Evolutionary conservation across 768 basidiomycete genomes (phyloP).

Genomic region (Boletellus ananas): DNA sequence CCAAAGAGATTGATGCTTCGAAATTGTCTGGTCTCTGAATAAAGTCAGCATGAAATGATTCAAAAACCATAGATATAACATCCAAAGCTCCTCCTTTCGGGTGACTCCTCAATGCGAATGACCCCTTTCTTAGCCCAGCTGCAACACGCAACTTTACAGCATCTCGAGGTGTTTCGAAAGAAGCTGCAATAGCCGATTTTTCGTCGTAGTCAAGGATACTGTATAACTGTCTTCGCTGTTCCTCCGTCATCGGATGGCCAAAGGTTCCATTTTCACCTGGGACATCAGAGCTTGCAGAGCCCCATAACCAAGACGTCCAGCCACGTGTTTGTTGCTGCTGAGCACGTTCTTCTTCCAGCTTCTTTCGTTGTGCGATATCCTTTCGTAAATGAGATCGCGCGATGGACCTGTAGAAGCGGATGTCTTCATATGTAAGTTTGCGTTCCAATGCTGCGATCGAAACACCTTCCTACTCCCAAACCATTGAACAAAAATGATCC

Average conservation of each 20-base stretch:
- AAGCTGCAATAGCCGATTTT: constrained; percentile 64
- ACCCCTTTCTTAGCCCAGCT: constrained; percentile 81
- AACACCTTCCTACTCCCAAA: constrained; percentile 42
- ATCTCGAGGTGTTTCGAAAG: constrained; percentile 71
- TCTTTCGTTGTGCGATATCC: constrained; percentile 66
- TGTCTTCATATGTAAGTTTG: constrained; percentile 89
- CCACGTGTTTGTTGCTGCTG: constrained; percentile 50
- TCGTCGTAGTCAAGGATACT: constrained; percentile 92
- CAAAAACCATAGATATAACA: constrained; percentile 83
- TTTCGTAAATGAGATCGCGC: constrained; percentile 85
- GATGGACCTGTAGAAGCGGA: constrained; percentile 95
- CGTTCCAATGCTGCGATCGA: constrained; percentile 65
- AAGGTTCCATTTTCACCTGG: constrained; percentile 54
- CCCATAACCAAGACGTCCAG: constrained; percentile 83
- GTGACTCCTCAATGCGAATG: constrained; percentile 76
- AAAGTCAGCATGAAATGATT: constrained; percentile 79
- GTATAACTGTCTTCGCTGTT: constrained; percentile 87
- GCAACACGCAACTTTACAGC: constrained; percentile 73
- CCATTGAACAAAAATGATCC: background rate
- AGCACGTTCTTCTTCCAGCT: constrained; percentile 65
- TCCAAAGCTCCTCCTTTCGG: constrained; percentile 62
- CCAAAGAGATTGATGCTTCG: constrained; percentile 79
- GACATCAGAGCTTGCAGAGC: constrained; percentile 42
- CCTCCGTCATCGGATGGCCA: constrained; percentile 74
- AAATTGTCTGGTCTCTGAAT: constrained; percentile 84